phyloP scores from a whole-genome alignment of 805 yeast genomes.

The Saccharomycopsis amapae region DNA sequence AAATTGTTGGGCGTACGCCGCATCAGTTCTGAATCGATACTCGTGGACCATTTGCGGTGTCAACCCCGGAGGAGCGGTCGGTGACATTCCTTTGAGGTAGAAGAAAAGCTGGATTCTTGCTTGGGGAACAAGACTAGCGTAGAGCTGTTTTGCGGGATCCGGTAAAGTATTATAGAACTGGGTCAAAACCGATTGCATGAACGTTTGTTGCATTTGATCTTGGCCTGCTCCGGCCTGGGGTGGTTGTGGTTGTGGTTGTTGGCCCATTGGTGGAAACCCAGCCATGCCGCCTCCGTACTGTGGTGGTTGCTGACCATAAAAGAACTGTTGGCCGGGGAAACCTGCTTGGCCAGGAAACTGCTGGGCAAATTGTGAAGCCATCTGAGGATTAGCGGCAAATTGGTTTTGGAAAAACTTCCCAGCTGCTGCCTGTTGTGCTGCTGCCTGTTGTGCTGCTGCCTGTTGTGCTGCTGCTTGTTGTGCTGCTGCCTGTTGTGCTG shows the following conservation, averaged over 20 bases:
- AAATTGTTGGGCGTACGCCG: neutral
- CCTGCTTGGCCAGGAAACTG: constrained; percentile 1
- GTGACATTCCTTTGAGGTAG: constrained; percentile 9
- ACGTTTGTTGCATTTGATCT: no score
- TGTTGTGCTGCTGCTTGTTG: neutral
- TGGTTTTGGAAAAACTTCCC: no score
- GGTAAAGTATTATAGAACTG: no score
- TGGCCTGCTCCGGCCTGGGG: no score
- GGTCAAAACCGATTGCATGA: no score
- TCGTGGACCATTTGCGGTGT: constrained; percentile 8
- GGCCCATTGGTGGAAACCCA: no score
- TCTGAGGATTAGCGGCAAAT: no score
- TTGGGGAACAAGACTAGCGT: constrained; percentile 5
- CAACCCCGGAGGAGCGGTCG: constrained; percentile 12
- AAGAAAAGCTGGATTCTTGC: constrained; percentile 13
- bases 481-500: neutral
- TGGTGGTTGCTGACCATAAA: neutral
- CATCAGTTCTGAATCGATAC: neutral
- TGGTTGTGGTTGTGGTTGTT: no score
- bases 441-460: neutral
- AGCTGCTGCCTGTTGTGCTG: neutral
- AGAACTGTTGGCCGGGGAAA: neutral
- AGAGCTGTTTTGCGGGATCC: constrained; percentile 11
- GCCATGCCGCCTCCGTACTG: no score
- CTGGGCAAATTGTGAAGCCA: neutral